Base-by-base conservation (phyloP, 306 rosid species). In the Betula pendula region DNA sequence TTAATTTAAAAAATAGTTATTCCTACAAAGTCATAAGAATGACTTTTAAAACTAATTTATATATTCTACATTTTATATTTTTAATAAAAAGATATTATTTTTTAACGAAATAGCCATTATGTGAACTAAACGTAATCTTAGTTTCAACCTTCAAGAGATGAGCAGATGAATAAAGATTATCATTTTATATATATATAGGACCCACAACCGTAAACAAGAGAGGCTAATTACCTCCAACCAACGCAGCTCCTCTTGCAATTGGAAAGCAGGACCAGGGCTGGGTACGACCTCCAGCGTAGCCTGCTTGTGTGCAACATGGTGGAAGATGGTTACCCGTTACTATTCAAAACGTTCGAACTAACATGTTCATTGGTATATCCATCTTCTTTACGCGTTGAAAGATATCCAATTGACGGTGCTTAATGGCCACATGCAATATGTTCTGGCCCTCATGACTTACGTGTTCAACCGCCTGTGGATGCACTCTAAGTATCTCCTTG, bases 221-320 rank as follows among this genome's bases (percentile, higher is more conserved):
- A n/a, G n/a, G n/a, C n/a, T n/a, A n/a, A n/a, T n/a, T 48, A 83
- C 90, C 75, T 65, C 47, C 1, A 68, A 73, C 87, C 86, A 86
- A 0, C n/a, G 43, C 44, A 86, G 29, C 68, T 81, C 90, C 0
- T 75, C 77, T 55, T 84, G 85, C 40, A 86, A 69, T 27, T 86
- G 90, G 62, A 86, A 73, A 8, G 83, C 83, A 3, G 68, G 77
- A 71, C 77, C 85, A 51, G 83, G 29, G 2, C 2, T 27, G 55
- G 1, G 9, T 10, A n/a, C n/a, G n/a, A n/a, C n/a, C n/a, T n/a
- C n/a, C n/a, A n/a, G n/a, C n/a, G n/a, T n/a, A n/a, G n/a, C n/a
- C n/a, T n/a, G n/a, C n/a, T n/a, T n/a, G n/a, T n/a, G n/a, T n/a
- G 80, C 80, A 6, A 68, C 77, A 1, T 84, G 81, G 80, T 86